Base-by-base conservation (phyloP, 2,329 filamentous ascomycete genomes). In the Sporothrix schenckii region DNA sequence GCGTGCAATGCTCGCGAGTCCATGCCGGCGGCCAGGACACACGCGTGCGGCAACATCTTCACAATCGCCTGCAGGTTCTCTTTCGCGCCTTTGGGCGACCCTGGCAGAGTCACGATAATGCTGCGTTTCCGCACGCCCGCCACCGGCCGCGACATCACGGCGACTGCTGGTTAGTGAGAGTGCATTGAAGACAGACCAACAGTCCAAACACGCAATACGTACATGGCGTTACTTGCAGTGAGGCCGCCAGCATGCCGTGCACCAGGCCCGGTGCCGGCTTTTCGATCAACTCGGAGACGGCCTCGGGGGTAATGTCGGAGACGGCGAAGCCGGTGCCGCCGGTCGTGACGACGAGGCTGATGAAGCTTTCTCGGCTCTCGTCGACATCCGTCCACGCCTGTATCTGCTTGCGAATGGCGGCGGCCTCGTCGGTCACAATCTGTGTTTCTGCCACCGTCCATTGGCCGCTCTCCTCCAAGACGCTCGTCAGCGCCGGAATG, bases 31-130 rank as follows among this genome's bases (percentile, higher is more conserved):
- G 92, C 92, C 81, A 98, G 94, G 9, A 92, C 82, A 75, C 95
- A 99, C n/a, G 95, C 95, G 80, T 99, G 95, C 0, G 94, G 94
- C 6, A 99, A 81, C n/a, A 94, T 88, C 77, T 93, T 96, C 72
- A 99, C 83, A 7, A 99, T 85, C 1, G 94, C 90, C 77, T 95
- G 89, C 0, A 99, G 86, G 77, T 98, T 99, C 82, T 99, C 95
- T 76, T 89, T 92, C 10, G 95, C 95, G 1, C 94, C 95, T 79
- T 98, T 98, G 0, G 95, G 95, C 0, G 94, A 98, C 1, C 95
- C 95, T 0, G 95, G 95, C 3, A 99, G 83, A 0, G 95, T 99
- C 72, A 97, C 81, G 30, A 99, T 91, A 68, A 99, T 80, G 0
- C 92, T 90, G 72, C 88, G 89, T 73, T 94, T 90, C 44, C 95